A percentile compares a stretch with the other conserved stretches of the same genome.
These are phyloP conservation scores for Alnus glutinosa DNA, from an alignment of 306 rosid species.

Conservation along the genomic window DNA sequence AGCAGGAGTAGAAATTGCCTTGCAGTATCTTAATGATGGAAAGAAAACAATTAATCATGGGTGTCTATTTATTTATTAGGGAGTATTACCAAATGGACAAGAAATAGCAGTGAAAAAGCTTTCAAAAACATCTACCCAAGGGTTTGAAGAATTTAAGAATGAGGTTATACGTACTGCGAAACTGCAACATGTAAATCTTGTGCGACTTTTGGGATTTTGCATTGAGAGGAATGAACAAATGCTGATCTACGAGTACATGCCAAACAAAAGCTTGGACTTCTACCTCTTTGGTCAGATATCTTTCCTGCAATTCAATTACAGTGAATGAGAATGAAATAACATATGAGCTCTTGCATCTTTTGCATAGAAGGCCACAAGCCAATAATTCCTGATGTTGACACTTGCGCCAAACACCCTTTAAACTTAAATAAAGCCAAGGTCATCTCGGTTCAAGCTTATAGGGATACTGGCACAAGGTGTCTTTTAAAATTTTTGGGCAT, in stretches of 20 bases:
- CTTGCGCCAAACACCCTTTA: neutral
- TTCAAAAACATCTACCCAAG: constrained; percentile 48
- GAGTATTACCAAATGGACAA: constrained; percentile 29
- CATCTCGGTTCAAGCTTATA: no score
- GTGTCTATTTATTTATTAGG: constrained; percentile 16
- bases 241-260: constrained; percentile 51
- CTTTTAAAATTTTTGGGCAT: neutral
- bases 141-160: constrained; percentile 48
- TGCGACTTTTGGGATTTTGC: constrained; percentile 38
- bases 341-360: neutral
- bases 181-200: constrained; percentile 52
- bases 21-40: neutral
- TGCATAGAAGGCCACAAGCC: neutral
- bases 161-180: constrained; percentile 51
- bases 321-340: neutral
- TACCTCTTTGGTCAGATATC: constrained; percentile 38
- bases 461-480: neutral
- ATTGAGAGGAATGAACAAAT: constrained; percentile 41
- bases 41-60: neutral
- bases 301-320: neutral
- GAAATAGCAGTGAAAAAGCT: constrained; percentile 52
- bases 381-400: neutral
- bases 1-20: neutral
- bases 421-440: neutral
- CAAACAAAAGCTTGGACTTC: constrained; percentile 47